phyloP scores from a whole-genome alignment of 805 yeast species.

The Nakazawaea wickerhamii region DNA sequence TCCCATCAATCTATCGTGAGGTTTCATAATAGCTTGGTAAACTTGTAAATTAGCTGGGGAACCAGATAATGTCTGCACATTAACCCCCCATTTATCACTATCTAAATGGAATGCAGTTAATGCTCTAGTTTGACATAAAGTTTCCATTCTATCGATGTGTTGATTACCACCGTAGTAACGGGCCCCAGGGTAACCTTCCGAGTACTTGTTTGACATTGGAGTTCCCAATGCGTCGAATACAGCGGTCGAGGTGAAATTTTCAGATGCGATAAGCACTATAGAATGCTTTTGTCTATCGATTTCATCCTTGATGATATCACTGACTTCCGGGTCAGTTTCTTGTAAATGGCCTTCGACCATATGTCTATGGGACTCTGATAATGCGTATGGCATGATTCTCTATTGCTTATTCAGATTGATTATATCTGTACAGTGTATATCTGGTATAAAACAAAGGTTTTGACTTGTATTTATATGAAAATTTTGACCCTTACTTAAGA shows the following conservation, averaged over 20 bases:
- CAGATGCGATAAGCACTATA: slow-evolving; percentile 91
- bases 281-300: slow-evolving; percentile 90
- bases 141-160: slow-evolving; percentile 90
- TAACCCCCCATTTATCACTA: slow-evolving; percentile 92
- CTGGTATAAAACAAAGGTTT: neutral
- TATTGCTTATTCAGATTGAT: neutral
- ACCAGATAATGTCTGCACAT: slow-evolving; percentile 94
- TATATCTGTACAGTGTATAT: neutral
- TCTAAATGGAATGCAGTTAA: slow-evolving; percentile 79
- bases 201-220: slow-evolving; percentile 97
- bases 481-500: no score
- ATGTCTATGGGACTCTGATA: slow-evolving; percentile 59
- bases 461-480: no score
- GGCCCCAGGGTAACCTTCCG: slow-evolving; percentile 99
- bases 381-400: slow-evolving; percentile 56
- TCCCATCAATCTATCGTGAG: slow-evolving; percentile 97
- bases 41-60: slow-evolving; percentile 98
- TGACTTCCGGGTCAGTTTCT: slow-evolving; percentile 78
- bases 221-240: slow-evolving; percentile 96
- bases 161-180: slow-evolving; percentile 99
- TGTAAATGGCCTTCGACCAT: slow-evolving; percentile 56
- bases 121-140: slow-evolving; percentile 91
- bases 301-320: slow-evolving; percentile 69
- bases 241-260: slow-evolving; percentile 93
- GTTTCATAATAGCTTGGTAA: slow-evolving; percentile 90